Base-by-base conservation (phyloP, 169 alveolate genomes). In the Plasmodium gonderi region DNA sequence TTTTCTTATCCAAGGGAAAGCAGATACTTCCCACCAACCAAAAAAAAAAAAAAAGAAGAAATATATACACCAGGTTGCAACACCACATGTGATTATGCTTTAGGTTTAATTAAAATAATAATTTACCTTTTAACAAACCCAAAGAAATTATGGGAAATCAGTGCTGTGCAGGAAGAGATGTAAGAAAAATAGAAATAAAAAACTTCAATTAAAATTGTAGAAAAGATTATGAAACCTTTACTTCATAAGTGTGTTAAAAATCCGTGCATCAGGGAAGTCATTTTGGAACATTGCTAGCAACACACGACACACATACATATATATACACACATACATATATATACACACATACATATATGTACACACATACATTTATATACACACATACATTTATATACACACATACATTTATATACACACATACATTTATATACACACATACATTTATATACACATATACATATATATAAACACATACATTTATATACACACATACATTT, bases 141-240 rank as follows among this genome's bases (percentile, higher is more conserved):
- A 83, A 33, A 69, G 82, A 49, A 92, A 90, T 64, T 26, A 95
- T 95, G 96, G 96, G 96, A 90, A 92, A 92, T 85, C 94, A 92
- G 20, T 95, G 96, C 93, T 95, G 96, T 89, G 94, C 96, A 68
- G 96, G 96, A 79, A 80, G 96, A 76, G 96, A 95, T 65, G 96
- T 95, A 91, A 80, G 36, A 60, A 69, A 49, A 68, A 72, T 49
- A 33, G 42, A 8, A 38, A 45, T 69, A n/a, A 47, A 42, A 94
- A 9, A 36, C 29, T 42, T 20, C 47, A 49, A 38, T 60, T 60
- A 0, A 11, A 40, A 31, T 20, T 60, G 31, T 60, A 60, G 17
- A 36, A 20, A 60, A 20, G 38, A 29, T 11, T 17, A 33, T 44
- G n/a, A 33, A 38, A 14, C 89, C 12, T n/a, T 1, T 64, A 8